These are phyloP conservation scores for Calocybe cyanea DNA, from an alignment of 768 basidiomycete genomes.

Conservation along the genomic window DNA sequence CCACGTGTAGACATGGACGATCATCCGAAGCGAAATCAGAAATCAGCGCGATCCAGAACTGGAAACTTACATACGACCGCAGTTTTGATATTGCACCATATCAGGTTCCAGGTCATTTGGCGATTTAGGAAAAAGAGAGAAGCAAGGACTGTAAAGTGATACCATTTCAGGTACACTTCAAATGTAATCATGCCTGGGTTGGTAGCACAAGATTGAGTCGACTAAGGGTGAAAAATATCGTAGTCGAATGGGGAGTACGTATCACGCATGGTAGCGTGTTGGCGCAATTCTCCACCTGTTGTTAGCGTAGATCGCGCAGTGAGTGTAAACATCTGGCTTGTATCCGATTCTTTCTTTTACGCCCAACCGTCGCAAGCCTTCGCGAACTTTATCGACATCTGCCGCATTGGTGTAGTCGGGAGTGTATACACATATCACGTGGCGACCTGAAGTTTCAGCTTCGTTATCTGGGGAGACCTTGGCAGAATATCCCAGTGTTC, in stretches of 20 bases:
- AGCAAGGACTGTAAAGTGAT: no score
- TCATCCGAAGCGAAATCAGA: no score
- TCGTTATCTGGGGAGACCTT: conserved; percentile 14
- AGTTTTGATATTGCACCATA: no score
- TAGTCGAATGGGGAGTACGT: not conserved
- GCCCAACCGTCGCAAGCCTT: conserved; percentile 12
- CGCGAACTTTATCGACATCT: conserved; percentile 13
- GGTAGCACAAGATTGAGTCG: no score
- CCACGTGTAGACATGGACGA: not conserved
- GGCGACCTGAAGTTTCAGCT: not conserved
- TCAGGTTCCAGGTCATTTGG: no score
- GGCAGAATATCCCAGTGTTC: conserved; percentile 11
- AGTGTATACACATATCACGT: conserved; percentile 16
- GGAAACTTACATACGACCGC: no score
- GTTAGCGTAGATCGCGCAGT: conserved; percentile 3
- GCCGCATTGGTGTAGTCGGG: conserved; percentile 10
- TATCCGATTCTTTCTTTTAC: conserved; percentile 14
- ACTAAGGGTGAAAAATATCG: no score
- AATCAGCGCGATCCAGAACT: no score
- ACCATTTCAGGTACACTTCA: no score
- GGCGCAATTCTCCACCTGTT: conserved; percentile 8
- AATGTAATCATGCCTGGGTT: no score
- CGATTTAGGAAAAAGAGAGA: no score
- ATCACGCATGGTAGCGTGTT: conserved; percentile 3
- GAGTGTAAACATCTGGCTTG: conserved; percentile 17